Conservation (phyloP, 129 eudicot species). For the Helichrysum umbraculigerum region DNA sequence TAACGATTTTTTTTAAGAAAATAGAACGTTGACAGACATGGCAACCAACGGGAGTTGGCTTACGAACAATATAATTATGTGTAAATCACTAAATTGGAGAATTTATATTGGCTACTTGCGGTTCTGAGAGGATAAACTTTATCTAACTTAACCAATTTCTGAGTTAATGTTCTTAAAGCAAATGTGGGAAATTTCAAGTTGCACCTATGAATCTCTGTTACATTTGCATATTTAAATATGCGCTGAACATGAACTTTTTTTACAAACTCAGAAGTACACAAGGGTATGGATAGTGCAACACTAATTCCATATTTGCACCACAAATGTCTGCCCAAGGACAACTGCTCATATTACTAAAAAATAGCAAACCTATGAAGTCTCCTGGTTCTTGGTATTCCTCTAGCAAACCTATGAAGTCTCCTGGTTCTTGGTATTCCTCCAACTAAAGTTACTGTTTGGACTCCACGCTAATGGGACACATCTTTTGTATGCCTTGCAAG, state of each 20-base stretch:
- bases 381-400: too few species aligned
- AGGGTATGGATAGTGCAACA: background rate
- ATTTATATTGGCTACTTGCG: constrained; percentile 85
- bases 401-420: constrained; percentile 73
- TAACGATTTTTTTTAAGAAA: too few species aligned
- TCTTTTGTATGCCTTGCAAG: constrained; percentile 84
- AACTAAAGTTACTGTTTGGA: constrained; percentile 68
- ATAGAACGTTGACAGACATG: constrained; percentile 56
- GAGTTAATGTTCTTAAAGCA: background rate
- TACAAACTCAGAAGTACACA: background rate
- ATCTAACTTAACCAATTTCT: constrained; percentile 1
- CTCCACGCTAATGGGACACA: constrained; percentile 81
- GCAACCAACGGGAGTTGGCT: constrained; percentile 68
- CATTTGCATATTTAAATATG: too few species aligned
- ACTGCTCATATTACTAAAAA: background rate
- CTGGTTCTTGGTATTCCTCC: constrained; percentile 93
- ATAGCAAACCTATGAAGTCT: too few species aligned
- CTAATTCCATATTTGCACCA: background rate
- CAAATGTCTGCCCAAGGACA: constrained; percentile 3
- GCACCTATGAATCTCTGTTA: background rate
- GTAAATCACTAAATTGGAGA: constrained; percentile 59
- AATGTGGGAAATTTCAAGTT: background rate
- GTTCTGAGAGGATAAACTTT: constrained; percentile 50
- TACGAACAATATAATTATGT: constrained; percentile 56
- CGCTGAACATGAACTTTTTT: background rate